Conservation (phyloP, 352 stramenopile species). For the Pythium chondricola region DNA sequence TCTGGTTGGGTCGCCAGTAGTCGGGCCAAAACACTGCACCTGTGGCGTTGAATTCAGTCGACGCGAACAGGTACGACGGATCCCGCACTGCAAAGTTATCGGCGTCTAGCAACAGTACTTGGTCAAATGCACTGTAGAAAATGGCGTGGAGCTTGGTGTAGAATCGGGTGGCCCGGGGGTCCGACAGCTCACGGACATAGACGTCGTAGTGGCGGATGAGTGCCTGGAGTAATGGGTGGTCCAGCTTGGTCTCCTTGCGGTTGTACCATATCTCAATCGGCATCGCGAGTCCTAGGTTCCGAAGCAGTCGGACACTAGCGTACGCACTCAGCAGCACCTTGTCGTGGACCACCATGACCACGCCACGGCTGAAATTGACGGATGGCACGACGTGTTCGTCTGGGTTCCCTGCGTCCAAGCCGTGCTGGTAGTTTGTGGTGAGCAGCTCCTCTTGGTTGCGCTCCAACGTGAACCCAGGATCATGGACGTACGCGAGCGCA, state of each 20-base stretch:
- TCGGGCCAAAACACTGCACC: slow-evolving; percentile 80
- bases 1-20: slow-evolving; percentile 59
- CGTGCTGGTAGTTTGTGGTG: no score
- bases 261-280: slow-evolving; percentile 73
- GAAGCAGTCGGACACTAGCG: slow-evolving; percentile 37
- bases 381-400: no score
- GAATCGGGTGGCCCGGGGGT: slow-evolving; percentile 37
- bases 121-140: slow-evolving; percentile 69
- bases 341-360: slow-evolving; percentile 26
- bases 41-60: slow-evolving; percentile 28
- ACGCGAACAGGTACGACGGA: slow-evolving; percentile 60
- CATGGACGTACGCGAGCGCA: no score
- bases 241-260: slow-evolving; percentile 30
- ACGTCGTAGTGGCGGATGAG: slow-evolving; percentile 36
- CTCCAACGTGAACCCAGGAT: no score
- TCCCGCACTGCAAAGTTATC: slow-evolving; percentile 71
- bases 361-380: slow-evolving; percentile 32
- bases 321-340: slow-evolving; percentile 35
- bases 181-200: slow-evolving; percentile 48
- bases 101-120: slow-evolving; percentile 64
- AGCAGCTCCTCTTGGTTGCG: no score
- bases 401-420: no score
- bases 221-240: slow-evolving; percentile 35
- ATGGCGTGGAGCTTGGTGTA: slow-evolving; percentile 76
- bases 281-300: slow-evolving; percentile 33